Conservation (phyloP, 306 rosid genomes). For the Inga oerstediana region DNA sequence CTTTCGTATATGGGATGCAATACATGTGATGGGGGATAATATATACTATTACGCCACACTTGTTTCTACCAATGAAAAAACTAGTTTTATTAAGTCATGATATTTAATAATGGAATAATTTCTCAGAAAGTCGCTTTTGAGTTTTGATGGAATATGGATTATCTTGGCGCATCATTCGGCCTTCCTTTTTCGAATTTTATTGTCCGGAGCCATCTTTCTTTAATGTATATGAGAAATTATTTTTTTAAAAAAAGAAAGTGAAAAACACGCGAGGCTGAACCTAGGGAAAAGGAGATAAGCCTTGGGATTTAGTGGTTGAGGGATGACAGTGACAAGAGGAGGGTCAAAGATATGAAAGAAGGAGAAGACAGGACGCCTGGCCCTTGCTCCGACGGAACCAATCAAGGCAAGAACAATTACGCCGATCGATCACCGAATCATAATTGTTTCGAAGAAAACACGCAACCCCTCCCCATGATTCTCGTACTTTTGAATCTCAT, state of each 20-base stretch:
- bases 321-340: not conserved
- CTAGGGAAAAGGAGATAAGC: not conserved
- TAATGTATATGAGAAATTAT: no score
- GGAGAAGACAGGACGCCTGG: not conserved
- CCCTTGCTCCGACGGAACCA: conserved; percentile 7
- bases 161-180: not conserved
- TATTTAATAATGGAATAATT: not conserved
- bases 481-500: not conserved
- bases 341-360: not conserved
- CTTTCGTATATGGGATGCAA: not conserved
- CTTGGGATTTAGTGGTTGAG: not conserved
- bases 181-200: not conserved
- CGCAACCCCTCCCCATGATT: not conserved
- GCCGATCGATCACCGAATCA: not conserved
- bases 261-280: not conserved
- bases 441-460: not conserved
- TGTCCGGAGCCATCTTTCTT: not conserved
- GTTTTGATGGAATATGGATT: not conserved
- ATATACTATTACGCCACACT: no score
- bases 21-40: not conserved
- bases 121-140: not conserved
- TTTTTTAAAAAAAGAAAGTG: no score
- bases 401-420: conserved; percentile 3
- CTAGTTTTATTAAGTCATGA: not conserved
- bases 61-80: not conserved